These are phyloP conservation scores for Oryza coarctata DNA, from an alignment of 176 grass and related monocot genomes.

Conservation along the genomic window DNA sequence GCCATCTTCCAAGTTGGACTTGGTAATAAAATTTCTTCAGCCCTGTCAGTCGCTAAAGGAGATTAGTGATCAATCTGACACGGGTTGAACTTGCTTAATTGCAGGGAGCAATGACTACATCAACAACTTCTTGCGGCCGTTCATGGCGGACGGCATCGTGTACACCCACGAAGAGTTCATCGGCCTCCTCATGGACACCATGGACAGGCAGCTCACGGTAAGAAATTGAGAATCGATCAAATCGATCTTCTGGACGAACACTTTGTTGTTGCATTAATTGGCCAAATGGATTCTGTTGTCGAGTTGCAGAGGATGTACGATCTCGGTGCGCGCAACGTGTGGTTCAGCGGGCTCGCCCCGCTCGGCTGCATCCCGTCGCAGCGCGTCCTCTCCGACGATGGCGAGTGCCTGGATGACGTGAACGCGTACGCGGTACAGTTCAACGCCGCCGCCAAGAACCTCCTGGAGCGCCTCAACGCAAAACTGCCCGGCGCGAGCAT, in stretches of 20 bases:
- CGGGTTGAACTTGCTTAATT: neutral
- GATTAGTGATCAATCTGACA: neutral
- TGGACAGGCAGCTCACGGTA: constrained; percentile 73
- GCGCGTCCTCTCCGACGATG: constrained; percentile 53
- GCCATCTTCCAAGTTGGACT: constrained; percentile 77
- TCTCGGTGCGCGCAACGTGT: constrained; percentile 73
- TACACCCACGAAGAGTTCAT: constrained; percentile 88
- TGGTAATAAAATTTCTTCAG: constrained; percentile 45
- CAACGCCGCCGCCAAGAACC: constrained; percentile 56
- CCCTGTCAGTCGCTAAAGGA: neutral
- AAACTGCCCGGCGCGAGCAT: constrained; percentile 68
- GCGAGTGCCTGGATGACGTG: constrained; percentile 67
- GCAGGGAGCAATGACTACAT: constrained; percentile 98
- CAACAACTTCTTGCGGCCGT: constrained; percentile 93
- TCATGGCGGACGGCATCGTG: constrained; percentile 81
- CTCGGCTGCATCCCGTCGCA: constrained; percentile 97
- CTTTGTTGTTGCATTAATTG: neutral
- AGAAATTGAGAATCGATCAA: neutral
- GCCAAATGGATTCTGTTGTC: neutral
- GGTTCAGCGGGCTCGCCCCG: constrained; percentile 74
- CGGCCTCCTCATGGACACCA: constrained; percentile 62
- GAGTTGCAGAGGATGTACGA: constrained; percentile 56
- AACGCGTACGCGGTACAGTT: constrained; percentile 70
- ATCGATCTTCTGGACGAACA: neutral
- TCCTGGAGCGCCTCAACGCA: constrained; percentile 54